phyloP scores from a whole-genome alignment of 2,329 filamentous ascomycete genomes.

The Colletotrichum sublineola region DNA sequence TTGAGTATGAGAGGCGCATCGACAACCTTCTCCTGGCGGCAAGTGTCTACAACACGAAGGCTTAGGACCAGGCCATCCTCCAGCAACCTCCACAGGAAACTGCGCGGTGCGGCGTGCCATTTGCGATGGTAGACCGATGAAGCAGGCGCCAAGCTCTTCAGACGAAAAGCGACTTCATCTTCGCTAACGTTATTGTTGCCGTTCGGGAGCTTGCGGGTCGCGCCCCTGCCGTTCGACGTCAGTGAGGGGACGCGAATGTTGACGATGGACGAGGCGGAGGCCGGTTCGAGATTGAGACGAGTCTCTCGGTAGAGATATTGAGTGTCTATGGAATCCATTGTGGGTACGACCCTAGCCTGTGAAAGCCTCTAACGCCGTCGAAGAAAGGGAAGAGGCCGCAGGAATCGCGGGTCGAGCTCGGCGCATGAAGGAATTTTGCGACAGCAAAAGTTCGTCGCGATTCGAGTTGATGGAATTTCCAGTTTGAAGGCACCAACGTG shows the following conservation, averaged over 20 bases:
- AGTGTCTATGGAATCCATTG: conserved; percentile 74
- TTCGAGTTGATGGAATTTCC: conserved; percentile 42
- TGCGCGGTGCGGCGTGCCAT: conserved; percentile 81
- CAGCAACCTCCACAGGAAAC: conserved; percentile 91
- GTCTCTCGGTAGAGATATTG: conserved; percentile 87
- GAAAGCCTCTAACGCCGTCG: conserved; percentile 27
- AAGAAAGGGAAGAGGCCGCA: conserved; percentile 32
- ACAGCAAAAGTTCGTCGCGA: conserved; percentile 35
- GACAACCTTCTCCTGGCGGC: conserved; percentile 72
- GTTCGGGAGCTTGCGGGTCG: conserved; percentile 53
- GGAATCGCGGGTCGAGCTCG: conserved; percentile 30
- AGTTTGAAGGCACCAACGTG: conserved; percentile 36
- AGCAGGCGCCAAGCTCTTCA: conserved; percentile 79
- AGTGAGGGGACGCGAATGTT: conserved; percentile 76
- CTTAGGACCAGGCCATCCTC: conserved; percentile 85
- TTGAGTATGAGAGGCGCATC: conserved; percentile 83
- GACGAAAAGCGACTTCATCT: conserved; percentile 81
- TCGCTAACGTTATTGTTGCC: conserved; percentile 58
- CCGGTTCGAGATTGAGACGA: conserved; percentile 83
- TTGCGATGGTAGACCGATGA: conserved; percentile 88
- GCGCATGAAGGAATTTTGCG: conserved; percentile 28
- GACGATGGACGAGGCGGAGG: conserved; percentile 76
- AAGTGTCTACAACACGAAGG: conserved; percentile 85
- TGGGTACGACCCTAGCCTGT: conserved; percentile 58
- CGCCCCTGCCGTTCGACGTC: conserved; percentile 59